phyloP scores from a whole-genome alignment of 1,284 basidiomycete genomes.

The Ustilago xerochloae region DNA sequence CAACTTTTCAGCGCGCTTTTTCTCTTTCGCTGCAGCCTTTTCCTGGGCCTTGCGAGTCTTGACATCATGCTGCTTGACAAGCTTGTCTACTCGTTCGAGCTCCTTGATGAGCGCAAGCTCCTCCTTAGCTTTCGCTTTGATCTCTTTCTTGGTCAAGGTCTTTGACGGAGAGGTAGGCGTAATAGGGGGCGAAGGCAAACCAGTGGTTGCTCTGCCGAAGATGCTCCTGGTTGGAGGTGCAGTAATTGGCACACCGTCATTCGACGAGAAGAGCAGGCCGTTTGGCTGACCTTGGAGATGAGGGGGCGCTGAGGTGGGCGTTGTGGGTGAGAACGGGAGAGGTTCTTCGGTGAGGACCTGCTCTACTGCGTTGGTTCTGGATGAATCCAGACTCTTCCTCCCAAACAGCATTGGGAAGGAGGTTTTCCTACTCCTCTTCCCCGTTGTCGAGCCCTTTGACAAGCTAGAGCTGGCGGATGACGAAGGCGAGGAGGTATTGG shows the following conservation, averaged over 20 bases:
- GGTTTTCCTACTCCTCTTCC: slow-evolving; percentile 21
- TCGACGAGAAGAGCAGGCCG: slow-evolving; percentile 12
- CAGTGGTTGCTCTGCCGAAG: slow-evolving; percentile 4
- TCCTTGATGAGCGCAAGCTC: slow-evolving; percentile 54
- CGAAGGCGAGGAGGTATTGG: neutral
- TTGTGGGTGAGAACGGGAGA: slow-evolving; percentile 4
- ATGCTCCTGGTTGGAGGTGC: slow-evolving; percentile 6
- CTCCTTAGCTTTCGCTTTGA: slow-evolving; percentile 50
- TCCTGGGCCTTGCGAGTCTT: slow-evolving; percentile 39
- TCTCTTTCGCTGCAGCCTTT: slow-evolving; percentile 28
- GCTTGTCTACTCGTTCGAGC: slow-evolving; percentile 40
- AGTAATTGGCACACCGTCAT: neutral
- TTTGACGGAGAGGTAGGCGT: slow-evolving; percentile 12
- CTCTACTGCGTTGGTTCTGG: neutral
- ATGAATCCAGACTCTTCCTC: slow-evolving; percentile 24
- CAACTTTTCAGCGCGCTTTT: slow-evolving; percentile 22
- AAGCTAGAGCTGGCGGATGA: slow-evolving; percentile 32
- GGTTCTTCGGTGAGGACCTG: slow-evolving; percentile 1
- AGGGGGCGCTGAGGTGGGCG: slow-evolving; percentile 17
- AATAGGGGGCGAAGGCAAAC: slow-evolving; percentile 18
- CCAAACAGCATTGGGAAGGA: slow-evolving; percentile 48
- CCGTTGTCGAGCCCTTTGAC: slow-evolving; percentile 11
- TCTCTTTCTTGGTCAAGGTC: slow-evolving; percentile 41
- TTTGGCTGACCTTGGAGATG: too few relatives aligned
- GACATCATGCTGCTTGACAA: slow-evolving; percentile 54